Percentiles rank a stretch among this genome's conserved stretches.
Conservation (phyloP, 306 rosid species). For the Quercus dentata region DNA sequence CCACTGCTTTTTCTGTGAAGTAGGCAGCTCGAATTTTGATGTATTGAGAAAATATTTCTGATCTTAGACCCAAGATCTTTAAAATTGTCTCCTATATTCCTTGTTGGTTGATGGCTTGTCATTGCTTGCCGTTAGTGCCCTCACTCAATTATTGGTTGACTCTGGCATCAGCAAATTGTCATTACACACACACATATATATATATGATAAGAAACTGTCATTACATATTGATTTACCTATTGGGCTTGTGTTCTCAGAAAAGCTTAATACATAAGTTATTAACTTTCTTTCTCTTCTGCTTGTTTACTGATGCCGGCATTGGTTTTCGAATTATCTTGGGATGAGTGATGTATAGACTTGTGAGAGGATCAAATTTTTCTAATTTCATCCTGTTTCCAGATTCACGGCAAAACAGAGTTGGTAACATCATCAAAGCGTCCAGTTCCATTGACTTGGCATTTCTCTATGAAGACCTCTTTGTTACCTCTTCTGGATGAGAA, state of each 20-base stretch:
- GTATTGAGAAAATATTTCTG: neutral
- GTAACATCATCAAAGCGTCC: conserved; percentile 91
- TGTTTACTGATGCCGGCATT: conserved; percentile 1
- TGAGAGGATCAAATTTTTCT: neutral
- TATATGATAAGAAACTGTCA: neutral
- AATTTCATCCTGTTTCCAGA: conserved; percentile 46
- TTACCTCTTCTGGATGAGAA: conserved; percentile 82
- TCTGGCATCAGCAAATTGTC: neutral
- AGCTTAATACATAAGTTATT: neutral
- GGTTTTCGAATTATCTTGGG: conserved; percentile 2
- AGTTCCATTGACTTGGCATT: conserved; percentile 94
- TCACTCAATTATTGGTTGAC: neutral
- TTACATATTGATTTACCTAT: conserved; percentile 11
- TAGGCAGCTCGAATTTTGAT: neutral
- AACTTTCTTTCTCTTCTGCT: conserved; percentile 14
- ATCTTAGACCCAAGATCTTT: neutral
- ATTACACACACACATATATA: neutral
- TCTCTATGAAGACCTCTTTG: conserved; percentile 68
- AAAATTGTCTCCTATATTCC: neutral
- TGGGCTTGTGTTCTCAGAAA: neutral
- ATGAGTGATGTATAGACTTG: neutral
- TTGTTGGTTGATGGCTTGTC: neutral
- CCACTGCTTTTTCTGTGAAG: neutral
- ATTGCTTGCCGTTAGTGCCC: neutral
- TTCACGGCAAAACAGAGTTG: conserved; percentile 90